Conservation (phyloP, 208 protist species). For the Leptomonas seymouri region DNA sequence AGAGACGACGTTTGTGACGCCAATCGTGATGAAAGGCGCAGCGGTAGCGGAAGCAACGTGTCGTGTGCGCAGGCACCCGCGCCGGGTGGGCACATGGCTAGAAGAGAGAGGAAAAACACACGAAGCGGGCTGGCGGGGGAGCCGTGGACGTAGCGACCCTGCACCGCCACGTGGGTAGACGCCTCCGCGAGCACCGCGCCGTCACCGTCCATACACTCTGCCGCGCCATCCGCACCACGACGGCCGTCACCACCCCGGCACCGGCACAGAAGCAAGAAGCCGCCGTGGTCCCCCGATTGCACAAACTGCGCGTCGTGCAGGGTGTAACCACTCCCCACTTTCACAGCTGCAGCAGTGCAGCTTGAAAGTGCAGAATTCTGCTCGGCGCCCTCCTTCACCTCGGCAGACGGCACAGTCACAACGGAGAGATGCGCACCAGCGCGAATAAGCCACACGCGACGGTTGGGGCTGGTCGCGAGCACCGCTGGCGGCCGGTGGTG, state of each 20-base stretch:
- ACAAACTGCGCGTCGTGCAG: conserved; percentile 33
- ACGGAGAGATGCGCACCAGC: conserved; percentile 9
- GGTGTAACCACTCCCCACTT: not conserved
- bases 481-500: conserved; percentile 8
- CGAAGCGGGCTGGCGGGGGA: not conserved
- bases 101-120: conserved; percentile 29
- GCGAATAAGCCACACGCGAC: conserved; percentile 25
- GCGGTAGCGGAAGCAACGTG: conserved; percentile 23
- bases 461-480: conserved; percentile 26
- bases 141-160: conserved; percentile 18
- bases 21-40: not conserved
- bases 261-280: conserved; percentile 30
- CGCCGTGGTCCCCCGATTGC: conserved; percentile 10
- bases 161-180: not conserved
- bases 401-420: conserved; percentile 11
- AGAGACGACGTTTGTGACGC: not conserved
- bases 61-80: not conserved
- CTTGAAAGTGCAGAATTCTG: not conserved
- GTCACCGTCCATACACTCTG: not conserved
- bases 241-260: not conserved
- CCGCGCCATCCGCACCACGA: not conserved
- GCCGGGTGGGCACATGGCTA: not conserved
- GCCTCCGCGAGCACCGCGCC: not conserved
- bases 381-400: too few relatives aligned
- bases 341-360: not conserved